Evolutionary conservation across 805 yeast species (phyloP), one percentile per base, ranked within the genome.

Genomic region (Pichia membranifaciens): DNA sequence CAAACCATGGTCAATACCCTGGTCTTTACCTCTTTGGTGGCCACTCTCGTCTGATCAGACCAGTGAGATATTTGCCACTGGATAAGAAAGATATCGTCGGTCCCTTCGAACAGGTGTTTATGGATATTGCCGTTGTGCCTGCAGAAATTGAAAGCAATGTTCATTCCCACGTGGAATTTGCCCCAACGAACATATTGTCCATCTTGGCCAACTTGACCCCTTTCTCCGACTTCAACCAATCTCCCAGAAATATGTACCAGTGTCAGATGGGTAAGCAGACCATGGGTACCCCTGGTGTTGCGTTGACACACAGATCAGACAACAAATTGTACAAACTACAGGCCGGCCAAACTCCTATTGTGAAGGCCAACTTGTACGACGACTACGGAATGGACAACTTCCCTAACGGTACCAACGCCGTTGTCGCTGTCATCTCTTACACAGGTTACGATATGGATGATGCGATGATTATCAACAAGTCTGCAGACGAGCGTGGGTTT

Each of bases 211-310:
- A 93, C 69, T 76, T 93, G 73, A 93, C 99, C 1, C 99, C 99
- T 56, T 93, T 88, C 66, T 90, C 98, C 1, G 99, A 93, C 68
- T 93, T 93, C 74, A 93, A 93, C 69, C 99, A 93, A 74, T 90
- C 97, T 23, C 99, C 99, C 61, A 86, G 99, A 81, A 93, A 93
- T 67, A 93, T 93, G 98, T 93, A 93, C 68, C 99, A 93, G 73
- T 93, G 99, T 72, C 99, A 93, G 76, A 93, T 93, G 99, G 98
- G 97, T 80, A 93, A 93, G 72, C 99, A 93, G 74, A 91, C 99
- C 18, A 93, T 93, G 99, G 99, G 99, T 69, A 93, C 99, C 4
- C 99, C 99, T 8, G 98, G 98, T 71, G 96, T 93, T 54, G 98
- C 95, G 0, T 73, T 91, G 46, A 78, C 73, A 39, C 96, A 89